Base-by-base conservation (phyloP, 495 filamentous ascomycete genomes). In the Talaromyces nanjingensis region DNA sequence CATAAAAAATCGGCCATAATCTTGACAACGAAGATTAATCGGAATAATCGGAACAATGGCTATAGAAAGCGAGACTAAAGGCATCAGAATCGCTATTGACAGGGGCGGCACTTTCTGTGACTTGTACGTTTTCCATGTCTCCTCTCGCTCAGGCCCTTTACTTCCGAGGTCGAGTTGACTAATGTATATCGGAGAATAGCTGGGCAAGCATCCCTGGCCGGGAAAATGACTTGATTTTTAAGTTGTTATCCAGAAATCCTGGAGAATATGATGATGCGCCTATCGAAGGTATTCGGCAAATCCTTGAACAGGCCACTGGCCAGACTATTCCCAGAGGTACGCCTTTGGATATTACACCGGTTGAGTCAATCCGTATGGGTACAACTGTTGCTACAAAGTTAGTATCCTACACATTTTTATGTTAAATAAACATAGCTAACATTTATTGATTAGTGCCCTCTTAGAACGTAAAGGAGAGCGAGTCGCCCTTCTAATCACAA, bases 381-480 rank as follows among this genome's bases (percentile, higher is more conserved):
- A 96, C 91, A 20, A 96, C 91, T 2, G 91, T 96, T 27, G 91
- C 91, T 0, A 96, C 91, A 14, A 96, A 96, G 59, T 60, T 14
- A 47, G 59, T 20, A 31, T 39, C n/a, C 20, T 37, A 8, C 14
- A 37, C 33, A 14, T 6, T 37, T 11, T 12, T 11, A 31, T 16
- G 3, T 31, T 59, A 7, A 4, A 11, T 59, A 37, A 37, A 14
- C 29, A 20, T 27, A 25, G 0, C 59, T 49, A n/a, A 60, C 12
- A 22, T n/a, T 5, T 5, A 14, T 29, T 29, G 59, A 5, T 42
- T 45, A 60, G 59, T 72, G 91, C 91, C n/a, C 75, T 98, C 63
- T 80, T 98, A 1, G 96, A 98, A 75, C 77, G 94, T 63, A 98
- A 98, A 75, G 94, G 94, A 6, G 94, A 97, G 74, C 86, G 86